Evolutionary conservation across 225 moss, liverwort and hornwort species (phyloP).

Genomic region (Asterella californica): DNA sequence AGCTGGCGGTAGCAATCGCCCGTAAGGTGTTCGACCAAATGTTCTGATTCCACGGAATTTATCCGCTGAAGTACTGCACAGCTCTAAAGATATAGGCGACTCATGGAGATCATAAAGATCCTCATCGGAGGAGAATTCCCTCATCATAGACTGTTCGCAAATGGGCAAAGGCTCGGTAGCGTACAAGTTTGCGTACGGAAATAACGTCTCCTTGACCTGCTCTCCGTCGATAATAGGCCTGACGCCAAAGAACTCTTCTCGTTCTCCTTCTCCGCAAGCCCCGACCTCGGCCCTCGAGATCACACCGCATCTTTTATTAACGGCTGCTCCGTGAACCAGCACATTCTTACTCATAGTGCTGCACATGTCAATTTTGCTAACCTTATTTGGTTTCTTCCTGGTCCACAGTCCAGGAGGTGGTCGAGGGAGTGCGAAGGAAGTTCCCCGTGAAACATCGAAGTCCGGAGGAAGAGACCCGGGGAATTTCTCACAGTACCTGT

Average conservation of each 20-base stretch:
- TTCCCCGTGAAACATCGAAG: neutral
- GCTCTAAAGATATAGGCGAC: no score
- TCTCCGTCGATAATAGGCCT: neutral
- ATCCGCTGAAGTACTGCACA: no score
- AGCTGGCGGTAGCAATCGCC: no score
- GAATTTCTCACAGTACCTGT: neutral
- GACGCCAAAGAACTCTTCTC: neutral
- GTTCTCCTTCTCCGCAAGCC: neutral
- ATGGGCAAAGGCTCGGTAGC: no score
- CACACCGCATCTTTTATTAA: no score
- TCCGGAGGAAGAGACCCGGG: neutral
- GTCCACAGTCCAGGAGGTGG: neutral
- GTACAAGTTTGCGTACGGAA: neutral
- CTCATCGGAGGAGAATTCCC: neutral
- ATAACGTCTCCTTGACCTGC: neutral
- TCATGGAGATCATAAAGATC: neutral
- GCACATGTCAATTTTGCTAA: neutral
- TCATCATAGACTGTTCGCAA: neutral
- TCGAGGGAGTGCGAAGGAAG: neutral
- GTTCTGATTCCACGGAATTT: no score
- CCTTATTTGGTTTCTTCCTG: neutral
- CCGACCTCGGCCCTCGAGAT: no score
- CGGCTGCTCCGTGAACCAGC: neutral
- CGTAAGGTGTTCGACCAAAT: no score
- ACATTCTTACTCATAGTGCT: neutral